A percentile compares a stretch with the other conserved stretches of the same genome.
These are phyloP conservation scores for Aspergillus panamensis DNA, from an alignment of 495 filamentous ascomycete species.

Conservation along the genomic window DNA sequence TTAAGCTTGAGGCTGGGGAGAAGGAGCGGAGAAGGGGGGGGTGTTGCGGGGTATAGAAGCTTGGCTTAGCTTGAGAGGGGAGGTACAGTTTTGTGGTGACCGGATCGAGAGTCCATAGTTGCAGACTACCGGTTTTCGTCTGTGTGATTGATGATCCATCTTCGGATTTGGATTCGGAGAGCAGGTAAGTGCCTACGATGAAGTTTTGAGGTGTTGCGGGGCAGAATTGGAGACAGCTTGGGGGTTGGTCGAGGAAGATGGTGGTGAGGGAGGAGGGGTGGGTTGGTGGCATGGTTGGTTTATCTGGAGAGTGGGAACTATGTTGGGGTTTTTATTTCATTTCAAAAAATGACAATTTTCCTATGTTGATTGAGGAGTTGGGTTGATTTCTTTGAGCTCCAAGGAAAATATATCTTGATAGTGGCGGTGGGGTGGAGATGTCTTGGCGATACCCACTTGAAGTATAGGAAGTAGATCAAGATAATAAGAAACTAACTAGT, in stretches of 20 bases:
- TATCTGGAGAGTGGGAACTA: neutral
- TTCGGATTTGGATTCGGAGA: slow-evolving; percentile 49
- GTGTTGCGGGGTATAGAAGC: too few relatives aligned
- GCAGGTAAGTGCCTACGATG: slow-evolving; percentile 80
- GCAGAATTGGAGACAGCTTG: slow-evolving; percentile 82
- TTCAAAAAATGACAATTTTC: too few relatives aligned
- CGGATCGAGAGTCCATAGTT: slow-evolving; percentile 56
- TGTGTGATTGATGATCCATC: slow-evolving; percentile 39
- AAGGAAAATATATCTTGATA: too few relatives aligned
- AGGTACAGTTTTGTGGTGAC: slow-evolving; percentile 46
- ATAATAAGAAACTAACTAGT: too few relatives aligned
- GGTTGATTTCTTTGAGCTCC: too few relatives aligned
- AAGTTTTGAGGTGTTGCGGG: slow-evolving; percentile 62
- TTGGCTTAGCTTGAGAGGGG: neutral
- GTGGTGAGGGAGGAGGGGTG: slow-evolving; percentile 34
- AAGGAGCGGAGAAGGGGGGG: too few relatives aligned
- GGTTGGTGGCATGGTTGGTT: slow-evolving; percentile 9
- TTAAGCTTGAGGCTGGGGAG: too few relatives aligned
- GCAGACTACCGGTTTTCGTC: slow-evolving; percentile 67
- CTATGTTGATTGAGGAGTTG: too few relatives aligned
- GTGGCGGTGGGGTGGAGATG: too few relatives aligned
- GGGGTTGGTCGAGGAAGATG: slow-evolving; percentile 55
- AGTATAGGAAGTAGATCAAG: too few relatives aligned
- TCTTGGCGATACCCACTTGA: too few relatives aligned
- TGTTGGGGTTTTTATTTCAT: too few relatives aligned